Percentiles rank a stretch among this genome's conserved stretches.
These are phyloP conservation scores for Bauhinia variegata DNA, from an alignment of 306 rosid species.

Conservation along the genomic window DNA sequence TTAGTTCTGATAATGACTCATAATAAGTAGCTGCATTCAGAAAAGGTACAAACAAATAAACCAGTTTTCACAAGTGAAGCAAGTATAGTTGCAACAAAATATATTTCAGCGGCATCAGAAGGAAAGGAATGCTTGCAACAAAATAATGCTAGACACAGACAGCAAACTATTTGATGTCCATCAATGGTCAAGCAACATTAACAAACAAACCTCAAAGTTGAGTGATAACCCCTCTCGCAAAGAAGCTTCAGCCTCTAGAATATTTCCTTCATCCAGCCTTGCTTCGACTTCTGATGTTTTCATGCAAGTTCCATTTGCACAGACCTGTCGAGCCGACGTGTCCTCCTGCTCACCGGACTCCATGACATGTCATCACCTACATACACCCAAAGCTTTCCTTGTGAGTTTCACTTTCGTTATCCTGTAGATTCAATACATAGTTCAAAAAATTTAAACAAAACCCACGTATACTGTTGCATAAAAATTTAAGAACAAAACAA, in stretches of 20 bases:
- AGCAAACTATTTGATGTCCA: not conserved
- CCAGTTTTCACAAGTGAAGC: slow-evolving; percentile 15
- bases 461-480: not conserved
- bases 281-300: slow-evolving; percentile 69
- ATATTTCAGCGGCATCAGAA: not conserved
- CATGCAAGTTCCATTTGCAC: slow-evolving; percentile 72
- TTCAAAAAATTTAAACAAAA: slow-evolving; percentile 21
- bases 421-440: slow-evolving; percentile 20
- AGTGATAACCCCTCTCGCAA: slow-evolving; percentile 84
- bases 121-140: not conserved
- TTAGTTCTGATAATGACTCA: slow-evolving; percentile 12
- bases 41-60: not conserved
- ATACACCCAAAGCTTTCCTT: slow-evolving; percentile 27
- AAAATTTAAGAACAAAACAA: slow-evolving; percentile 15
- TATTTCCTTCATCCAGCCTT: slow-evolving; percentile 87
- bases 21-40: slow-evolving; percentile 15
- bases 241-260: slow-evolving; percentile 85
- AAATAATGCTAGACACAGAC: not conserved
- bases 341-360: slow-evolving; percentile 49
- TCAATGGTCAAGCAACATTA: not conserved
- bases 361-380: slow-evolving; percentile 53
- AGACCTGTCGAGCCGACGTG: slow-evolving; percentile 49
- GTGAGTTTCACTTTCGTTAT: slow-evolving; percentile 39
- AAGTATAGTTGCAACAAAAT: not conserved
- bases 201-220: slow-evolving; percentile 70